Evolutionary conservation across 192 early-diverging fungal species (phyloP).

Genomic region (Anaeromyces robustus): DNA sequence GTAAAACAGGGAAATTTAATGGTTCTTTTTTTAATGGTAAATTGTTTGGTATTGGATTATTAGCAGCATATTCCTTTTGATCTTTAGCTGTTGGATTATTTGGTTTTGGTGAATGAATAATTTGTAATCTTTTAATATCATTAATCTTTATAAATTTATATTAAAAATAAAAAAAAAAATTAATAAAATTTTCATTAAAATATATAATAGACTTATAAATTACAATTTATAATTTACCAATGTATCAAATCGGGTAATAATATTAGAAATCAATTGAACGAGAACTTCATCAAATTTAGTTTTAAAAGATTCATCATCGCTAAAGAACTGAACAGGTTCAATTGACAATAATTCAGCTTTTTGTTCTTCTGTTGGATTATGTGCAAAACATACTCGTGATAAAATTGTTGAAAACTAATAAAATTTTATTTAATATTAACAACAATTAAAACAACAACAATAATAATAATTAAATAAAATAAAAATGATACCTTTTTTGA

Average conservation of each 20-base stretch:
- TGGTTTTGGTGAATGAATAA: background rate
- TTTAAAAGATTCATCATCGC: background rate
- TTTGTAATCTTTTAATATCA: background rate
- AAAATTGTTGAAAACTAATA: background rate
- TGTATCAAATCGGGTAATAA: background rate
- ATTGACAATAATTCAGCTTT: background rate
- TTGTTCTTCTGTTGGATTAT: background rate
- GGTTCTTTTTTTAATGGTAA: background rate
- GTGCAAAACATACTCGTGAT: background rate
- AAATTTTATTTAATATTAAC: background rate
- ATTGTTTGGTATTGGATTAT: background rate
- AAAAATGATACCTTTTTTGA: background rate
- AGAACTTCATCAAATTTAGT: background rate
- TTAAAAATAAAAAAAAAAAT: background rate
- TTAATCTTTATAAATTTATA: background rate
- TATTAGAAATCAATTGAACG: background rate
- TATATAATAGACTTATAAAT: too few relatives aligned
- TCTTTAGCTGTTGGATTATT: background rate
- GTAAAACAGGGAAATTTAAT: background rate
- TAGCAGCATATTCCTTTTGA: background rate
- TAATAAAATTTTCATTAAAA: too few relatives aligned
- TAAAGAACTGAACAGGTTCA: background rate
- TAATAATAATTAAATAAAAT: too few relatives aligned
- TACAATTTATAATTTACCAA: background rate
- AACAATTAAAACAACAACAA: too few relatives aligned